Evolutionary conservation across 1,284 basidiomycete species (phyloP).

Genomic region (Sphagnurus paluster): DNA sequence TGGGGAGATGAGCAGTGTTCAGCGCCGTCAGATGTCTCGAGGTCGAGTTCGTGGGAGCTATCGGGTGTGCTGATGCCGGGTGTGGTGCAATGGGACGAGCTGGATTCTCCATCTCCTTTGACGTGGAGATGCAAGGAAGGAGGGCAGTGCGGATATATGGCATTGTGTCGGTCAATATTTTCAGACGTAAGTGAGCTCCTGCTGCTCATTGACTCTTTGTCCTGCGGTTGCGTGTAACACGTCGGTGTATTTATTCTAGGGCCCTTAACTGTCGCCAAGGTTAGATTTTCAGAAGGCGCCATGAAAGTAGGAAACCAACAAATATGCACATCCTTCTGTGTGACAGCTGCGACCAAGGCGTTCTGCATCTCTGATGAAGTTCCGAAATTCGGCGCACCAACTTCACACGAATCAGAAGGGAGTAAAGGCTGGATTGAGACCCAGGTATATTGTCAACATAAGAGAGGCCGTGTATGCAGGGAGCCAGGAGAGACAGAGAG

Average conservation of each 20-base stretch:
- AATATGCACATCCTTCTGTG: not conserved
- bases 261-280: not conserved
- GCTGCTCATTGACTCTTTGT: slow-evolving; percentile 7
- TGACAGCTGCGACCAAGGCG: not conserved
- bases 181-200: slow-evolving; percentile 14
- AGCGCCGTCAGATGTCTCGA: slow-evolving; percentile 1
- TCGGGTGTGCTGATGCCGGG: slow-evolving; percentile 7
- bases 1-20: slow-evolving; percentile 6
- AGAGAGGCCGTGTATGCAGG: too few species aligned
- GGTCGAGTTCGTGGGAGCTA: slow-evolving; percentile 21
- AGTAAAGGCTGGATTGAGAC: too few species aligned
- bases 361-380: too few species aligned
- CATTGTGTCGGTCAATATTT: slow-evolving; percentile 16
- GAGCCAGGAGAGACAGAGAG: too few species aligned
- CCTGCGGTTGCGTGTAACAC: slow-evolving; percentile 3
- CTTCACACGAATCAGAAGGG: too few species aligned
- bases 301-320: slow-evolving; percentile 7
- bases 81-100: slow-evolving; percentile 6
- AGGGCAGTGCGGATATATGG: slow-evolving; percentile 12
- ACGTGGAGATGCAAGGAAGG: too few species aligned
- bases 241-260: not conserved
- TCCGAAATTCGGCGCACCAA: too few species aligned
- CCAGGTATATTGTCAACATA: too few species aligned
- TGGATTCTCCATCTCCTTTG: not conserved
- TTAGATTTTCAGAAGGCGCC: not conserved